phyloP scores from a whole-genome alignment of 768 basidiomycete species.

The Candolleomyces eurysporus region DNA sequence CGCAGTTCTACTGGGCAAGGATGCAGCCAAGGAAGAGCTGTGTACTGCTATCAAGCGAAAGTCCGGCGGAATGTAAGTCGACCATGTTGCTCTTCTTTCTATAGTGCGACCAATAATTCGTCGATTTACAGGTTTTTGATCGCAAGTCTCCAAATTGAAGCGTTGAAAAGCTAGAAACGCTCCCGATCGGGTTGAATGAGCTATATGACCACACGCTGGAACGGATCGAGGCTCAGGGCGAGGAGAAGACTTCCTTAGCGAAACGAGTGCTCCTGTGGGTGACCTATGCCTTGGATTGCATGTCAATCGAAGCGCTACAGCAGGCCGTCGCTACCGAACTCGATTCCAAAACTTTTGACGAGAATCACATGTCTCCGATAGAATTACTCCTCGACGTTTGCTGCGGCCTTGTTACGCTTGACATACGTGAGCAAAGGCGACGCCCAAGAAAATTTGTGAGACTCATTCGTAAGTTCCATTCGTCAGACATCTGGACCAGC shows the following conservation, averaged over 20 bases:
- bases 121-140: not conserved
- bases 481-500: not conserved
- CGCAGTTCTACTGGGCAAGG: not conserved
- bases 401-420: not conserved
- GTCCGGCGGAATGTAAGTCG: slow-evolving; percentile 5
- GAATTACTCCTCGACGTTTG: not conserved
- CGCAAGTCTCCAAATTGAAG: slow-evolving; percentile 3
- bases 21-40: not conserved
- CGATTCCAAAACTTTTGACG: not conserved
- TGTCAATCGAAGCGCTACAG: not conserved
- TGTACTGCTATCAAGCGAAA: not conserved
- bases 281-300: not conserved
- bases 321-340: not conserved
- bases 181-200: not conserved
- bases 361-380: not conserved
- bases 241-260: not conserved
- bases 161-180: not conserved
- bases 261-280: slow-evolving; percentile 1
- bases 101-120: not conserved
- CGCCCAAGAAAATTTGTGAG: no score
- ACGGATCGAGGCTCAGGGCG: not conserved
- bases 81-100: not conserved
- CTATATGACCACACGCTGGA: not conserved
- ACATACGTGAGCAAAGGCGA: no score
- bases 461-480: slow-evolving; percentile 3